Evolutionary conservation across 305 asterid species (phyloP).

Genomic region (Euphrasia arctica): DNA sequence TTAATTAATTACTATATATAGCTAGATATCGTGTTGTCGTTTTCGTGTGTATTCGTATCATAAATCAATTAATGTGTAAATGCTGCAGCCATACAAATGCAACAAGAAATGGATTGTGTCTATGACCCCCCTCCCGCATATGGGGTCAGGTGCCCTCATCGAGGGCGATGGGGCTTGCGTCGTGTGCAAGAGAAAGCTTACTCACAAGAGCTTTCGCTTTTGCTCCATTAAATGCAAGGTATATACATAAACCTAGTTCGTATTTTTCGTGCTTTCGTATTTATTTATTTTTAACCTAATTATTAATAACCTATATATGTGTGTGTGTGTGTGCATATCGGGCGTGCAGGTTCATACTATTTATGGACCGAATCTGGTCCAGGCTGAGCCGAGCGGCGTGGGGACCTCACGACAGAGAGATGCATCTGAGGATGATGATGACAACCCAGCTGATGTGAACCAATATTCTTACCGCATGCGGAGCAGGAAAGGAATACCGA

Average conservation of each 20-base stretch:
- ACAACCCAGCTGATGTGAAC: neutral
- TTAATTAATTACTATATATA: neutral
- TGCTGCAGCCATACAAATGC: constrained; percentile 38
- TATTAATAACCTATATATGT: too few relatives aligned
- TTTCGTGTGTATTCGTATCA: too few relatives aligned
- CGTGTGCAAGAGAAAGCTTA: constrained; percentile 36
- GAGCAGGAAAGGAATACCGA: constrained; percentile 38
- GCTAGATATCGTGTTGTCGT: too few relatives aligned
- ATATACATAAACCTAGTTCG: too few relatives aligned
- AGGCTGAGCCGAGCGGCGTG: neutral
- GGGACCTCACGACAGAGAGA: neutral
- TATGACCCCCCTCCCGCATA: constrained; percentile 41
- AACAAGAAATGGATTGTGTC: constrained; percentile 43
- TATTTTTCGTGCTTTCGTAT: too few relatives aligned
- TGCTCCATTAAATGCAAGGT: constrained; percentile 49
- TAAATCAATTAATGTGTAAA: too few relatives aligned
- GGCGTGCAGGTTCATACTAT: too few relatives aligned
- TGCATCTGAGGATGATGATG: neutral
- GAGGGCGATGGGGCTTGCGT: constrained; percentile 38
- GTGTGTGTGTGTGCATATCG: too few relatives aligned
- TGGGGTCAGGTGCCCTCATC: constrained; percentile 38
- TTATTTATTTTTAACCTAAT: neutral
- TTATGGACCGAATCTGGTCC: too few relatives aligned
- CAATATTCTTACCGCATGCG: constrained; percentile 15
- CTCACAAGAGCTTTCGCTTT: constrained; percentile 26